A percentile compares a stretch with the other conserved stretches of the same genome.
These are phyloP conservation scores for Cryphonectria naterciae DNA, from an alignment of 2,329 filamentous ascomycete species.

Conservation along the genomic window DNA sequence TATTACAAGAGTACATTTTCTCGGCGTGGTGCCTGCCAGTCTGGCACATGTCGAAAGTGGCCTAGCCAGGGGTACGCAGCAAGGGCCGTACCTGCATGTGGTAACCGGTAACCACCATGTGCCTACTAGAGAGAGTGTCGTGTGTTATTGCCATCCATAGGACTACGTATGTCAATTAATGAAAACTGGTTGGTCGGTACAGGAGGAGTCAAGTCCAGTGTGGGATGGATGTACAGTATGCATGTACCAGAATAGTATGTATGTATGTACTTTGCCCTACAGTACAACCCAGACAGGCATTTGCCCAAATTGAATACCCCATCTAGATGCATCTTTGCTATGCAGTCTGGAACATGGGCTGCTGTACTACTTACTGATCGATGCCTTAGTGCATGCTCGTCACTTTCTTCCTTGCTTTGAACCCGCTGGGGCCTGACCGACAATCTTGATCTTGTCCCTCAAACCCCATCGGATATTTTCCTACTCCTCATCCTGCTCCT, in stretches of 20 bases:
- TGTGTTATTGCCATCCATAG: too few species aligned
- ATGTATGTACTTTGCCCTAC: neutral
- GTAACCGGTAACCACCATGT: neutral
- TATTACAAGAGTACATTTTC: neutral
- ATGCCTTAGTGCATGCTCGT: neutral
- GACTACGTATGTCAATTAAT: neutral
- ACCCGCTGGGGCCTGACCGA: slow-evolving; percentile 14
- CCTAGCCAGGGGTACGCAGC: slow-evolving; percentile 1
- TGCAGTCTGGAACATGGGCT: neutral
- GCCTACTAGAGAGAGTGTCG: neutral
- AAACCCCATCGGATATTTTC: slow-evolving; percentile 3
- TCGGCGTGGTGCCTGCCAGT: neutral
- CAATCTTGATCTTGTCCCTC: slow-evolving; percentile 16
- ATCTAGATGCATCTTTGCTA: slow-evolving; percentile 23
- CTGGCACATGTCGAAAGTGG: slow-evolving; percentile 5
- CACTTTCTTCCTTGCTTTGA: neutral
- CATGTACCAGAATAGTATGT: neutral
- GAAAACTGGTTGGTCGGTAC: neutral
- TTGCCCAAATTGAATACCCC: slow-evolving; percentile 12
- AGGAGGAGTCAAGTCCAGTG: too few species aligned
- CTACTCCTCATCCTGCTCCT: neutral
- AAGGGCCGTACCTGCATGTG: slow-evolving; percentile 9
- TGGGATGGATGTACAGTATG: neutral
- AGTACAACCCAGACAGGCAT: slow-evolving; percentile 14
- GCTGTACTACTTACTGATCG: neutral